Conservation (phyloP, 2,329 filamentous ascomycete species). For the Diaporthe sp. region DNA sequence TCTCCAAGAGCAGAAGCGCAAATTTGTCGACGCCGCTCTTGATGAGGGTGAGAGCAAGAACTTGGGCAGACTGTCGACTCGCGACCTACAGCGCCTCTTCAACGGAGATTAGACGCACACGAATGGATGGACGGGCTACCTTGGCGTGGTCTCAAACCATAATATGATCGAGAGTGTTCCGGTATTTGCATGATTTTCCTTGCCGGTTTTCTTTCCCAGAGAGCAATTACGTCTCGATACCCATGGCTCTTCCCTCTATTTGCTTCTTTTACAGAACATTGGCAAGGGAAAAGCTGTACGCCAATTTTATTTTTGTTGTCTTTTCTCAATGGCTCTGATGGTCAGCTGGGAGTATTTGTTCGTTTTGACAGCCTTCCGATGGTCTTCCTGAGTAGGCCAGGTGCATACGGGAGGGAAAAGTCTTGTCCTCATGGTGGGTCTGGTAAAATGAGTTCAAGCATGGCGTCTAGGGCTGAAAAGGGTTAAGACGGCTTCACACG, state of each 20-base stretch:
- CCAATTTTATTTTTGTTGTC: neutral
- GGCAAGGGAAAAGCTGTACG: neutral
- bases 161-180: neutral
- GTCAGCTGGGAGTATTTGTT: neutral
- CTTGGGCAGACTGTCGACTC: conserved; percentile 74
- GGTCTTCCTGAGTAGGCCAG: neutral
- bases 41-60: conserved; percentile 80
- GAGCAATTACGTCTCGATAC: neutral
- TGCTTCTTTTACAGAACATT: neutral
- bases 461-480: conserved; percentile 9
- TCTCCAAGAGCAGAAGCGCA: conserved; percentile 83
- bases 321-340: neutral
- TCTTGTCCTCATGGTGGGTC: neutral
- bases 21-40: conserved; percentile 82
- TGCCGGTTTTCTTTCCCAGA: neutral
- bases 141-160: neutral
- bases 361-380: neutral
- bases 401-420: neutral
- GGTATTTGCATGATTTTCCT: neutral
- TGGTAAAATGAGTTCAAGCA: conserved; percentile 8
- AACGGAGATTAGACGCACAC: conserved; percentile 21
- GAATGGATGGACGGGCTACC: neutral
- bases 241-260: neutral
- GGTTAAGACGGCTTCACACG: neutral
- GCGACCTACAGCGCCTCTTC: conserved; percentile 81